Evolutionary conservation across 176 grass and related monocot species (phyloP), one percentile per base, ranked within the genome.

Genomic region (Ananas comosus): DNA sequence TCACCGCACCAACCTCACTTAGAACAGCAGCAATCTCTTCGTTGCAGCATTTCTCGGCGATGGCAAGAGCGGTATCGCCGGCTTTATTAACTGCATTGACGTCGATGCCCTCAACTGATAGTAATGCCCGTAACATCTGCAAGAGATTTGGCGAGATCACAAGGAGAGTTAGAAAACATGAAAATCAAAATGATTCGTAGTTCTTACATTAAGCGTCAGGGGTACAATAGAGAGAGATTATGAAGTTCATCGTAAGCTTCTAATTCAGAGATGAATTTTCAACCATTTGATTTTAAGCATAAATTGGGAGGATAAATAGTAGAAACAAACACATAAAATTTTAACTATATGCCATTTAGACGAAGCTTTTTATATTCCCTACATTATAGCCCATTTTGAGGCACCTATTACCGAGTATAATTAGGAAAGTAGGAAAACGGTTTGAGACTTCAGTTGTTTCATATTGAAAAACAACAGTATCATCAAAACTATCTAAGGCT

Each of bases 51-150:
- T 96, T 96, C 65, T 91, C 86, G 51, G 92, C 86, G 72, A 92
- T 85, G 24, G 88, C 79, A 65, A 96, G 80, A 61, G 88, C 86
- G 77, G 92, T 96, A 80, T 96, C 92, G 63, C 92, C 88, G 16
- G 92, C 75, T 80, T 29, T 96, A 78, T 96, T 96, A 52, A 86
- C 81, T 14, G 86, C 85, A 87, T 96, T 96, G 67, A 96, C 83
- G 64, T 87, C 83, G 56, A 96, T 83, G 61, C 67, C 86, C 49
- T 83, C 65, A 64, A 89, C 71, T 27, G 83, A 85, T 79, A 92
- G 73, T 76, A 96, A 73, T 56, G 86, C 82, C 71, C 73, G 80
- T 67, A 96, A 65, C 57, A 91, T 96, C 92, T 96, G 88, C 12
- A 83, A 71, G 11, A 18, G 50, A 80, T 29, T 72, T 66, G 2